Base-by-base conservation (phyloP, 2,329 filamentous ascomycete species). In the Xylariaceae sp. region DNA sequence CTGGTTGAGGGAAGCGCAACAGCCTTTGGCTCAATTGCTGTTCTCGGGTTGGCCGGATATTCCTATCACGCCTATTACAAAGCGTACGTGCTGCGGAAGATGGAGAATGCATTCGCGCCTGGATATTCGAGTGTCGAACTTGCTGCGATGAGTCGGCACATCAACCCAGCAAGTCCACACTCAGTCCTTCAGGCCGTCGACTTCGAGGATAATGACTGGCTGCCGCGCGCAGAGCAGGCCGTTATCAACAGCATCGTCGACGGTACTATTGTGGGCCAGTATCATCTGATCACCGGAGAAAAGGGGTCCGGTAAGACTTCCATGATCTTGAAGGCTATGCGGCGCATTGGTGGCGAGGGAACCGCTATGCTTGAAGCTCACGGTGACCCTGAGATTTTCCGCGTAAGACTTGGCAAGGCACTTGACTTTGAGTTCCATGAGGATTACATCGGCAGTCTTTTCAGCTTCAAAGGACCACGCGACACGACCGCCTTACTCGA, bases 371-470 rank as follows among this genome's bases (percentile, higher is more conserved):
- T 97, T 68, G 94, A 97, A 75, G 92, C 93, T 1, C 93, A 97
- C 73, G 88, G 91, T 4, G 92, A 97, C 72, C 83, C 92, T 0
- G 93, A 97, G 69, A 96, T 97, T 59, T 95, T 97, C 73, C 88
- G 93, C 23, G 88, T 97, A 51, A 84, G 93, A 3, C 82, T 97
- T 3, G 93, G 94, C 39, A 96, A 96, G 72, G 90, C 92, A 2
- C 80, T 97, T 52, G 92, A 97, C 72, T 97, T 92, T 72, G 94
- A 97, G 72, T 97, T 89, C 68, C 91, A 97, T 71, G 93, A 97
- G 76, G 93, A 97, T 77, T 96, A 95, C 71, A 96, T 97, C 64
- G 93, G 93, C 51, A 90, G 89, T 7, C 87, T 97, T 58, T 97
- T 97, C 74, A 96, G 90, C 60, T 96, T 97, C 70, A 86, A 89